These are phyloP conservation scores for Hypoxylon sp. DNA, from an alignment of 2,329 filamentous ascomycete species.

Conservation along the genomic window DNA sequence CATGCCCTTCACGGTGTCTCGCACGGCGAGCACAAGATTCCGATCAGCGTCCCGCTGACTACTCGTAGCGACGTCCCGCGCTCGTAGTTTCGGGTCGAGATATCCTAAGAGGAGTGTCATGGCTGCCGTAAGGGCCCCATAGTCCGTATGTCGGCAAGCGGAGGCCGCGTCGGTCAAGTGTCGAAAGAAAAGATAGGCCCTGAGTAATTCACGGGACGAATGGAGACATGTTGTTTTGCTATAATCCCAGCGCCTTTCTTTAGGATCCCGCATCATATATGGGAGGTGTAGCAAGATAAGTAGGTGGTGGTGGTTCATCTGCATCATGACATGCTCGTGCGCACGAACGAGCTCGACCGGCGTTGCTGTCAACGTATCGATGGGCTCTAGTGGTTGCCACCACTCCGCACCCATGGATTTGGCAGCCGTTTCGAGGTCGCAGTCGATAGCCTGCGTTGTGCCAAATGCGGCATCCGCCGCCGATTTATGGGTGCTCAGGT, in stretches of 20 bases:
- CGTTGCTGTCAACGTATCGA: slow-evolving; percentile 42
- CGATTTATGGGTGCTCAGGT: slow-evolving; percentile 52
- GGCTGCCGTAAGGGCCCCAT: slow-evolving; percentile 65
- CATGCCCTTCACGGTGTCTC: slow-evolving; percentile 59
- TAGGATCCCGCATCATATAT: slow-evolving; percentile 63
- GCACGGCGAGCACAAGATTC: slow-evolving; percentile 56
- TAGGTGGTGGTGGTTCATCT: slow-evolving; percentile 66
- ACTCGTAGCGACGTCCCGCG: slow-evolving; percentile 40
- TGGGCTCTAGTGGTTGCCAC: slow-evolving; percentile 61
- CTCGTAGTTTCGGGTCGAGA: slow-evolving; percentile 56
- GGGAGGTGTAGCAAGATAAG: slow-evolving; percentile 69
- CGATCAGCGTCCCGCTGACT: slow-evolving; percentile 56
- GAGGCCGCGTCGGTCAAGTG: slow-evolving; percentile 56
- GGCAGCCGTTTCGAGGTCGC: slow-evolving; percentile 63
- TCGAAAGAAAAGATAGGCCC: slow-evolving; percentile 64
- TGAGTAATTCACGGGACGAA: slow-evolving; percentile 66
- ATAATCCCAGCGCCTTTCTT: slow-evolving; percentile 61
- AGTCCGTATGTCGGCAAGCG: slow-evolving; percentile 66
- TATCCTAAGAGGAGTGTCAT: slow-evolving; percentile 67
- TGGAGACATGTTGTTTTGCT: slow-evolving; percentile 65
- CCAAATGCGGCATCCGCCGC: slow-evolving; percentile 55
- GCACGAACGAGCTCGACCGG: slow-evolving; percentile 51
- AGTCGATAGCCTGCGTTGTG: slow-evolving; percentile 61
- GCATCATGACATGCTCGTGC: slow-evolving; percentile 59
- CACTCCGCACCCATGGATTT: slow-evolving; percentile 61